Evolutionary conservation across 495 filamentous ascomycete species (phyloP), one percentile per base, ranked within the genome.

Genomic region (Tetracladium setigerum): DNA sequence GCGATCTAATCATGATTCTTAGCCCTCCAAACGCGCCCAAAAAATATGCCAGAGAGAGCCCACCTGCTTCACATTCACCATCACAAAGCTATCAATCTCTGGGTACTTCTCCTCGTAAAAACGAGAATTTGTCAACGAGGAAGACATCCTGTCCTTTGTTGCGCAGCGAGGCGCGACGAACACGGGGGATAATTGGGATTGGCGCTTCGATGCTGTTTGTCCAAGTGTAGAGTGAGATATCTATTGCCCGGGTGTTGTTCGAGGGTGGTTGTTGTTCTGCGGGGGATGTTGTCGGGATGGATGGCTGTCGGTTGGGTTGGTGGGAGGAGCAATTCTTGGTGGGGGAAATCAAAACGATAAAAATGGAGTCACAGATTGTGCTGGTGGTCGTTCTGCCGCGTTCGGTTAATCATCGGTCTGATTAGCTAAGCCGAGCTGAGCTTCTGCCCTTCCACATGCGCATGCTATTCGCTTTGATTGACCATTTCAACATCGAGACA

Each of bases 81-180:
- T 97, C 50, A 97, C 94, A 71, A 95, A 97, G 74, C 87, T 94
- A 66, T 98, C 92, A 53, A 97, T 87, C 76, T 97, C 92, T 35
- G 92, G 92, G 63, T 88, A 98, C 65, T 94, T 94, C 65, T 94
- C 90, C 76, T 95, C 91, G 70, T 98, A 98, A 69, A 94, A 98
- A 46, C 92, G 89, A 70, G 87, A 95, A 74, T 96, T 96, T 62
- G 89, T 95, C 69, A 95, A 81, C 3, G 22, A 27, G 22, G 22
- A 3, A 62, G 92, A 98, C 91, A 97, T 98, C 40, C 57, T 71
- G 66, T 58, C 55, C 41, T 19, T 50, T 30, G 6, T 38, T 54
- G 47, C 51, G 51, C 47, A 36, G 33, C 44, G 47, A n/a, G 50
- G 50, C 43, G 55, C 50, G 42, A 17, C 19, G 19, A 4, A 41